A percentile compares a stretch with the other conserved stretches of the same genome.
phyloP scores from a whole-genome alignment of 495 filamentous ascomycete genomes.

The Tirmania nivea region DNA sequence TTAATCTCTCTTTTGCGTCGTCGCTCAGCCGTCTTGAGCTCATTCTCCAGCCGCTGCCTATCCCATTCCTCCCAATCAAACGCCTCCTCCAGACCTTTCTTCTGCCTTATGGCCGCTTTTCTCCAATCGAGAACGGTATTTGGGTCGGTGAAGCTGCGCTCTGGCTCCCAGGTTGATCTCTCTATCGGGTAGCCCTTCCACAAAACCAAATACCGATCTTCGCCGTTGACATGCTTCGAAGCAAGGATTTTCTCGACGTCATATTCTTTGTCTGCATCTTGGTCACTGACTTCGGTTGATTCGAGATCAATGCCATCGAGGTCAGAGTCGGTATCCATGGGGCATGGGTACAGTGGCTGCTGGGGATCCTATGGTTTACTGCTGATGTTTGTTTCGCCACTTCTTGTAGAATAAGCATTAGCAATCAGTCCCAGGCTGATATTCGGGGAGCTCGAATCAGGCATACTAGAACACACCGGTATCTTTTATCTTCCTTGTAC shows the following conservation, averaged over 20 bases:
- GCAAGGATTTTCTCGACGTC: conserved; percentile 30
- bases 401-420: no score
- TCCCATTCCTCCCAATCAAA: conserved; percentile 18
- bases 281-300: conserved; percentile 31
- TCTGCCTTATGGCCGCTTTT: conserved; percentile 1
- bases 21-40: conserved; percentile 6
- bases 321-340: conserved; percentile 18
- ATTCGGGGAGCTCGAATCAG: no score
- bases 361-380: not conserved
- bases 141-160: conserved; percentile 27
- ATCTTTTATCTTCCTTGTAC: no score
- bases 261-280: conserved; percentile 26
- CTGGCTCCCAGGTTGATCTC: conserved; percentile 43
- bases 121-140: conserved; percentile 20
- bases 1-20: conserved; percentile 10
- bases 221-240: conserved; percentile 25
- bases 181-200: conserved; percentile 42
- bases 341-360: not conserved
- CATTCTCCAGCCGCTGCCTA: conserved; percentile 6
- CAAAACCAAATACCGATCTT: conserved; percentile 35
- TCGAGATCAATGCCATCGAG: conserved; percentile 40
- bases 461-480: no score
- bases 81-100: conserved; percentile 2
- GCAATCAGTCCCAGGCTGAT: no score
- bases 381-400: not conserved